These are phyloP conservation scores for Cryptococcus sp. DNA, from an alignment of 1,284 basidiomycete genomes.

Conservation along the genomic window DNA sequence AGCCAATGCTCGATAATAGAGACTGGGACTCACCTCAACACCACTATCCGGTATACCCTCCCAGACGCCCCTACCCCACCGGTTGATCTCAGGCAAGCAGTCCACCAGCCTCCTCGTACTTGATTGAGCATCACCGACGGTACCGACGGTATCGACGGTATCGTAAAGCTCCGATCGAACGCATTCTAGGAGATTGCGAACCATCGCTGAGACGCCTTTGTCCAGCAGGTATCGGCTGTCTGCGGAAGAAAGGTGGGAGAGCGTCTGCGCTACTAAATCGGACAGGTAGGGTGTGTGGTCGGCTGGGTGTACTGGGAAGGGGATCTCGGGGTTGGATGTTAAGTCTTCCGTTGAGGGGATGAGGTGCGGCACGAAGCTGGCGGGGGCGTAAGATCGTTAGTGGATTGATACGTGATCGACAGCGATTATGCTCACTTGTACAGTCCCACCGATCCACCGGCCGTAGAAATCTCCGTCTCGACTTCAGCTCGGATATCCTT, in stretches of 20 bases:
- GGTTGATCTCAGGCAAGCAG: slow-evolving; percentile 45
- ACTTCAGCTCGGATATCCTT: slow-evolving; percentile 44
- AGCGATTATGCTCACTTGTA: slow-evolving; percentile 32
- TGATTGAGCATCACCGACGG: neutral
- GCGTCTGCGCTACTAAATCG: slow-evolving; percentile 41
- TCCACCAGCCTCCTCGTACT: slow-evolving; percentile 38
- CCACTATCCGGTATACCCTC: slow-evolving; percentile 49
- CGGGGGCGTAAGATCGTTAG: neutral
- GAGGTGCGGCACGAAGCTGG: slow-evolving; percentile 44
- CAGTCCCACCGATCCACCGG: slow-evolving; percentile 9
- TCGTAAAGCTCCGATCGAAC: slow-evolving; percentile 33
- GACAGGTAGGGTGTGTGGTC: slow-evolving; percentile 35
- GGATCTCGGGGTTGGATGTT: slow-evolving; percentile 10
- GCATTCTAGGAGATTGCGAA: slow-evolving; percentile 25
- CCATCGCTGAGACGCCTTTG: slow-evolving; percentile 41
- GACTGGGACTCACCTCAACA: slow-evolving; percentile 41
- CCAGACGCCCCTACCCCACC: slow-evolving; percentile 51
- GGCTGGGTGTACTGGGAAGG: slow-evolving; percentile 33
- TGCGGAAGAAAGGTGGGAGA: slow-evolving; percentile 39
- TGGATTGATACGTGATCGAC: neutral
- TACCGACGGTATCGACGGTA: slow-evolving; percentile 1
- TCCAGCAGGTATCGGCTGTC: slow-evolving; percentile 47
- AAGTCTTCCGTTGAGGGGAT: slow-evolving; percentile 35
- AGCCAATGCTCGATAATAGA: neutral
- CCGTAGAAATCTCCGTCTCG: slow-evolving; percentile 31